These are phyloP conservation scores for Colletotrichum sp. DNA, from an alignment of 2,329 filamentous ascomycete species.

Conservation along the genomic window DNA sequence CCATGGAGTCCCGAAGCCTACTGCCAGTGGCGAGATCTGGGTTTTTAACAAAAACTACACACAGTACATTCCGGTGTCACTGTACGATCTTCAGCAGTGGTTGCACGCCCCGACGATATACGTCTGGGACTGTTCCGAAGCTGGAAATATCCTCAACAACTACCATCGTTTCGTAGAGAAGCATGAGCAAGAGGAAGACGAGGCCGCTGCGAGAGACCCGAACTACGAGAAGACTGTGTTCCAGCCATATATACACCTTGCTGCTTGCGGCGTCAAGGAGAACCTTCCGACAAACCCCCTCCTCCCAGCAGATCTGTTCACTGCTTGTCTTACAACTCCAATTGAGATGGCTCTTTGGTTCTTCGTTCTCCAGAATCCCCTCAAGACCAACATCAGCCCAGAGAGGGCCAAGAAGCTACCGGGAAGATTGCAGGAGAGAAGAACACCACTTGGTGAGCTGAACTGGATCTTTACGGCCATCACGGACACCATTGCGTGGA, in stretches of 20 bases:
- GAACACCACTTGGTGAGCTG: conserved; percentile 92
- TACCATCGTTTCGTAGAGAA: conserved; percentile 95
- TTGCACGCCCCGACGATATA: conserved; percentile 94
- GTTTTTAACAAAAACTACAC: conserved; percentile 99
- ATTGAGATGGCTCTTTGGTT: conserved; percentile 98
- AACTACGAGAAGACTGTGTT: conserved; percentile 80
- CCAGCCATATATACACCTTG: conserved; percentile 81
- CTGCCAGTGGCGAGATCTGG: conserved; percentile 96
- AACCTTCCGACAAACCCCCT: conserved; percentile 94
- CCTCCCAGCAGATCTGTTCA: conserved; percentile 93
- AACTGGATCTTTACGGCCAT: conserved; percentile 99
- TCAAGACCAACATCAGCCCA: conserved; percentile 71
- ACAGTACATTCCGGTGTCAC: conserved; percentile 95
- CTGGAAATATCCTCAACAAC: conserved; percentile 93
- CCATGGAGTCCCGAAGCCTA: conserved; percentile 95
- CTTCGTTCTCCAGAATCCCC: conserved; percentile 91
- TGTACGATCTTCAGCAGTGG: conserved; percentile 96
- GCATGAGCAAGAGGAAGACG: conserved; percentile 87
- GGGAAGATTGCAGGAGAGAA: conserved; percentile 87
- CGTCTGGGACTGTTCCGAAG: conserved; percentile 97
- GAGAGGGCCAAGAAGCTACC: conserved; percentile 89
- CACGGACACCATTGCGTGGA: conserved; percentile 99
- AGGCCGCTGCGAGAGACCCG: conserved; percentile 77
- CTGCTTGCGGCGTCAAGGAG: conserved; percentile 88
- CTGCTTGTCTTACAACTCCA: conserved; percentile 92